Percentiles rank a stretch among this genome's conserved stretches.
These are phyloP conservation scores for Colletotrichum lentis DNA, from an alignment of 2,329 filamentous ascomycete genomes.

Conservation along the genomic window DNA sequence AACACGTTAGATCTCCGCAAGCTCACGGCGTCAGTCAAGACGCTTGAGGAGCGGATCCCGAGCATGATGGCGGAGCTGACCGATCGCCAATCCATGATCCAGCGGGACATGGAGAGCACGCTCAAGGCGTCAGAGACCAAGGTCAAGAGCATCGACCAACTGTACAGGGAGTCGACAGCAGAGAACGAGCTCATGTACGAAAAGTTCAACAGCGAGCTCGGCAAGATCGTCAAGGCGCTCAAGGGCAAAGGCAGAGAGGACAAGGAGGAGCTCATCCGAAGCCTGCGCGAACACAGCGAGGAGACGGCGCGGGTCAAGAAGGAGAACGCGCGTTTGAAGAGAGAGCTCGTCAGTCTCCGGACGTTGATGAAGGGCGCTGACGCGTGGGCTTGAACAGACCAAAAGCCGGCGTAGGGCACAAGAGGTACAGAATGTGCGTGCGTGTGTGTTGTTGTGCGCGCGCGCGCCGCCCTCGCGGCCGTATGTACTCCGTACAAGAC, in stretches of 20 bases:
- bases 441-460: background rate
- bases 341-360: slow-evolving; percentile 78
- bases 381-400: background rate
- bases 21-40: slow-evolving; percentile 65
- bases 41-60: slow-evolving; percentile 74
- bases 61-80: slow-evolving; percentile 65
- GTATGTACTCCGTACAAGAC: background rate
- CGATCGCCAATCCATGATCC: slow-evolving; percentile 68
- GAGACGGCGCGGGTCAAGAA: slow-evolving; percentile 81
- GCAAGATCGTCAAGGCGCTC: slow-evolving; percentile 80
- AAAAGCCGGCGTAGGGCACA: slow-evolving; percentile 2
- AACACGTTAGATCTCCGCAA: slow-evolving; percentile 56
- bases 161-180: slow-evolving; percentile 85
- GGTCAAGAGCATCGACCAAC: slow-evolving; percentile 81
- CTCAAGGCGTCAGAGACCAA: slow-evolving; percentile 80
- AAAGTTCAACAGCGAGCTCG: slow-evolving; percentile 89
- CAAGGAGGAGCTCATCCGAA: slow-evolving; percentile 77
- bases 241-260: slow-evolving; percentile 77
- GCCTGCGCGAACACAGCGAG: slow-evolving; percentile 77
- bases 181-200: slow-evolving; percentile 95
- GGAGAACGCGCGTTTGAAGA: slow-evolving; percentile 83
- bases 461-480: no score
- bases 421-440: slow-evolving; percentile 7
- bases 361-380: slow-evolving; percentile 58
- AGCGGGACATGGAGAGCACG: slow-evolving; percentile 74